These are phyloP conservation scores for Trametes cinnabarina DNA, from an alignment of 768 basidiomycete species.

Conservation along the genomic window DNA sequence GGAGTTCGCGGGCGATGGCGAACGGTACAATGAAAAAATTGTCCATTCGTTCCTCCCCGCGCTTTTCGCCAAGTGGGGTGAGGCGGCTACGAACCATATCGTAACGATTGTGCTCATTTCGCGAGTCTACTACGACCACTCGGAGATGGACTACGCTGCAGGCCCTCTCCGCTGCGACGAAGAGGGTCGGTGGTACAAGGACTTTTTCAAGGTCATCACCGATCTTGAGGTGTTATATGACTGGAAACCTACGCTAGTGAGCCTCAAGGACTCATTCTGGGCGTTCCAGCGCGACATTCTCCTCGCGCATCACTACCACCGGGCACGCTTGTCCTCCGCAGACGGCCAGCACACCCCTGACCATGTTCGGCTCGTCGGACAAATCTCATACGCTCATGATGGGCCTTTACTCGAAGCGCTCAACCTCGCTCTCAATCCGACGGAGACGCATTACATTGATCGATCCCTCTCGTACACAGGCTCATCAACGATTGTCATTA, in stretches of 20 bases:
- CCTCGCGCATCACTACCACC: constrained; percentile 85
- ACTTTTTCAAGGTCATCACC: constrained; percentile 93
- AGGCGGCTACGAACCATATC: constrained; percentile 84
- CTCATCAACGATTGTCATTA: constrained; percentile 76
- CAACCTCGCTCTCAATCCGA: constrained; percentile 88
- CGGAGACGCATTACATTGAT: constrained; percentile 94
- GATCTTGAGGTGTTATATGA: constrained; percentile 87
- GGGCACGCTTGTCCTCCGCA: constrained; percentile 45
- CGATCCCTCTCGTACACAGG: constrained; percentile 91
- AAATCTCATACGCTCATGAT: constrained; percentile 84
- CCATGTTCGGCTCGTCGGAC: constrained; percentile 71
- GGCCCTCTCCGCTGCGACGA: constrained; percentile 79
- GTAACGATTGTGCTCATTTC: constrained; percentile 95
- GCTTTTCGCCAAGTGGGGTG: constrained; percentile 81
- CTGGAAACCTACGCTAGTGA: constrained; percentile 84
- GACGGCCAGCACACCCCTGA: constrained; percentile 30
- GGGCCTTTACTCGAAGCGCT: constrained; percentile 94
- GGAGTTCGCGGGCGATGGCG: constrained; percentile 96
- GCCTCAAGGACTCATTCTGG: constrained; percentile 86
- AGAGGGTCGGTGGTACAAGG: constrained; percentile 82
- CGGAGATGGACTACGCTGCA: constrained; percentile 78
- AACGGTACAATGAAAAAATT: constrained; percentile 95
- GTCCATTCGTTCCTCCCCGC: constrained; percentile 94
- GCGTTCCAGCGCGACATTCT: constrained; percentile 90
- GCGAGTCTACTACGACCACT: constrained; percentile 82